Evolutionary conservation across 148 eudicot genomes (phyloP).

Genomic region (Polygonum aviculare): DNA sequence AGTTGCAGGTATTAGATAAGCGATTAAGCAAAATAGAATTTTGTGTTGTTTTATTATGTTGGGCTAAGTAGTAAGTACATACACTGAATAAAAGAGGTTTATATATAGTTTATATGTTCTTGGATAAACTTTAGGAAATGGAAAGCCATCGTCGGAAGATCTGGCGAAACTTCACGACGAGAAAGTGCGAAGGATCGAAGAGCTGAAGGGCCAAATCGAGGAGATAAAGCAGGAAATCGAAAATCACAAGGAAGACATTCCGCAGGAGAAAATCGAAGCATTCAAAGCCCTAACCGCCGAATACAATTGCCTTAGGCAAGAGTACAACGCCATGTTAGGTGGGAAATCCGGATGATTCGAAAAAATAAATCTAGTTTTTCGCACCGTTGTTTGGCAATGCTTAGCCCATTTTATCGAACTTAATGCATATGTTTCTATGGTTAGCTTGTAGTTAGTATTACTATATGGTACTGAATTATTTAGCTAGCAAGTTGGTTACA

Average conservation of each 20-base stretch:
- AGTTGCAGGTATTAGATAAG: not conserved
- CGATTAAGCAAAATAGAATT: not conserved
- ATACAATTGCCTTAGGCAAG: slow-evolving; percentile 4
- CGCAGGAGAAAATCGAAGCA: not conserved
- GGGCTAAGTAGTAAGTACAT: not conserved
- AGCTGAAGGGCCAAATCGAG: not conserved
- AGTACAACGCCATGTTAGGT: not conserved
- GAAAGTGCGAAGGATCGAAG: not conserved
- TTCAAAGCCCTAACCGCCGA: not conserved
- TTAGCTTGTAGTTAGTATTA: not conserved
- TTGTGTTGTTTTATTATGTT: not conserved
- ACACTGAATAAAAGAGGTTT: too few species aligned
- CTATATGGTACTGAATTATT: not conserved
- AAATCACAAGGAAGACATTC: not conserved
- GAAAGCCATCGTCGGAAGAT: not conserved
- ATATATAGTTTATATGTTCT: not conserved
- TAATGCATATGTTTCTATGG: not conserved
- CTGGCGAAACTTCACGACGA: not conserved
- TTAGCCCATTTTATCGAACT: not conserved
- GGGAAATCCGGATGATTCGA: not conserved
- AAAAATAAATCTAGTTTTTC: not conserved
- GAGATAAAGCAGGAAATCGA: not conserved
- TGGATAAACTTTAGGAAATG: not conserved
- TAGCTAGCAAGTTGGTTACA: not conserved
- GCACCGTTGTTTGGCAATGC: not conserved